Conservation (phyloP, 768 basidiomycete genomes). For the Suillus luteus region DNA sequence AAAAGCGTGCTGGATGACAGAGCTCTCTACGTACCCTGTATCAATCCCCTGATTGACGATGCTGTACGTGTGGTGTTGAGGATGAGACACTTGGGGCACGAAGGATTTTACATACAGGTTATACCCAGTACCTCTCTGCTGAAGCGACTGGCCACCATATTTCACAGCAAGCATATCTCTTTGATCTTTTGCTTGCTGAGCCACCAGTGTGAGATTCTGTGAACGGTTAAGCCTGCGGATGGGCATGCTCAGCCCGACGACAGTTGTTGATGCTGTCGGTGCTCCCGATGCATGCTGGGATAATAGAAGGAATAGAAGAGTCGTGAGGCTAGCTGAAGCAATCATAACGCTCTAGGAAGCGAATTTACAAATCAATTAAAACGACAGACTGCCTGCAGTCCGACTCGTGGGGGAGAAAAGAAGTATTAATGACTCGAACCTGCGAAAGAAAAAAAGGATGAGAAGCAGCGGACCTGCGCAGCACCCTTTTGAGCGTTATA, state of each 20-base stretch:
- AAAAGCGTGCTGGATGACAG: not conserved
- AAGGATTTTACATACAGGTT: slow-evolving; percentile 42
- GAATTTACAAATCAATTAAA: not conserved
- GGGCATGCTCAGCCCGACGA: slow-evolving; percentile 1
- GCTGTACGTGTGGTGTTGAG: slow-evolving; percentile 32
- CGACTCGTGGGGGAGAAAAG: not conserved
- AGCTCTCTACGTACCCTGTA: slow-evolving; percentile 45
- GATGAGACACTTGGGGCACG: not conserved
- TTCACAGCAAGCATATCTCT: slow-evolving; percentile 42
- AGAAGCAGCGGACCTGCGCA: not conserved
- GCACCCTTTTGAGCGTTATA: not conserved
- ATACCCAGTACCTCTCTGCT: slow-evolving; percentile 45
- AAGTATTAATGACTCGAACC: not conserved
- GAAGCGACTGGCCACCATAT: slow-evolving; percentile 36
- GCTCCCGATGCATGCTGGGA: not conserved
- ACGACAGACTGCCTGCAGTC: slow-evolving; percentile 7
- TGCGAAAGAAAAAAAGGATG: not conserved
- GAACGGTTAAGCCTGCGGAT: slow-evolving; percentile 5
- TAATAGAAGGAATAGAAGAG: not conserved
- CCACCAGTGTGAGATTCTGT: slow-evolving; percentile 3
- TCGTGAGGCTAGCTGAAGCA: slow-evolving; percentile 6
- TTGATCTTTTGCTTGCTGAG: slow-evolving; percentile 42
- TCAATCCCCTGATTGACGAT: slow-evolving; percentile 63
- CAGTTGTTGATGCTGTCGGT: not conserved
- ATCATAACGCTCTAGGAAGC: not conserved